Percentiles rank a stretch among this genome's conserved stretches.
These are phyloP conservation scores for Kwoniella dejecticola DNA, from an alignment of 768 basidiomycete species.

Conservation along the genomic window DNA sequence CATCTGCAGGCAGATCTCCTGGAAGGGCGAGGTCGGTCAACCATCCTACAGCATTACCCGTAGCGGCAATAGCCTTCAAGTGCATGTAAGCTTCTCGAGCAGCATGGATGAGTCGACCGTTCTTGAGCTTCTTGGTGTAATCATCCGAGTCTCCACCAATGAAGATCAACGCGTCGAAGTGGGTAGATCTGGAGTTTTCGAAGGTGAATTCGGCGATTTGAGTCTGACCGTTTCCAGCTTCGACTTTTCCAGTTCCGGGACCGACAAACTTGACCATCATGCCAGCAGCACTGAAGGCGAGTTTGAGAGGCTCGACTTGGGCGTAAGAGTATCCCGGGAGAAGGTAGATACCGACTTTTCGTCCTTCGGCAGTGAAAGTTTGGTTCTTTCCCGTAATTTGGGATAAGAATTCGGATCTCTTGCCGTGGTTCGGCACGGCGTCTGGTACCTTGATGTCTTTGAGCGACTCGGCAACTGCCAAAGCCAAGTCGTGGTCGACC, in stretches of 20 bases:
- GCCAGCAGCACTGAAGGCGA: slow-evolving; percentile 61
- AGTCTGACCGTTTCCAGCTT: slow-evolving; percentile 54
- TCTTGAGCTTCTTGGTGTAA: slow-evolving; percentile 65
- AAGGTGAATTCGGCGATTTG: slow-evolving; percentile 64
- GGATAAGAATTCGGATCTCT: slow-evolving; percentile 63
- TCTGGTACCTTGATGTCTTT: slow-evolving; percentile 64
- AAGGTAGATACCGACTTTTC: slow-evolving; percentile 72
- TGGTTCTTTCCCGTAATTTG: slow-evolving; percentile 58
- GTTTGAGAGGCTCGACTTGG: slow-evolving; percentile 65
- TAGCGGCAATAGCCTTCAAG: slow-evolving; percentile 76
- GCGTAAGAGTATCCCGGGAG: slow-evolving; percentile 71
- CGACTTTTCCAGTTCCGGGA: slow-evolving; percentile 64
- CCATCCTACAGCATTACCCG: slow-evolving; percentile 61
- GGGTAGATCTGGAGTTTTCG: slow-evolving; percentile 68
- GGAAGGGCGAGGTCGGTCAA: slow-evolving; percentile 56
- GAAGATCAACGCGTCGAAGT: slow-evolving; percentile 80
- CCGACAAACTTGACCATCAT: slow-evolving; percentile 61
- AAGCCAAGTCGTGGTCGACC: slow-evolving; percentile 74
- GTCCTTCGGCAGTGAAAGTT: slow-evolving; percentile 60
- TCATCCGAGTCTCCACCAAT: slow-evolving; percentile 63
- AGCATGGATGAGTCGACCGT: slow-evolving; percentile 77
- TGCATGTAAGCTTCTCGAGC: slow-evolving; percentile 83
- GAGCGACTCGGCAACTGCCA: slow-evolving; percentile 67
- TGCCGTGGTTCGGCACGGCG: slow-evolving; percentile 64
- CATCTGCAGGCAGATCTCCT: slow-evolving; percentile 48